phyloP scores from a whole-genome alignment of 257 asterid species.

The Buddleja alternifolia region DNA sequence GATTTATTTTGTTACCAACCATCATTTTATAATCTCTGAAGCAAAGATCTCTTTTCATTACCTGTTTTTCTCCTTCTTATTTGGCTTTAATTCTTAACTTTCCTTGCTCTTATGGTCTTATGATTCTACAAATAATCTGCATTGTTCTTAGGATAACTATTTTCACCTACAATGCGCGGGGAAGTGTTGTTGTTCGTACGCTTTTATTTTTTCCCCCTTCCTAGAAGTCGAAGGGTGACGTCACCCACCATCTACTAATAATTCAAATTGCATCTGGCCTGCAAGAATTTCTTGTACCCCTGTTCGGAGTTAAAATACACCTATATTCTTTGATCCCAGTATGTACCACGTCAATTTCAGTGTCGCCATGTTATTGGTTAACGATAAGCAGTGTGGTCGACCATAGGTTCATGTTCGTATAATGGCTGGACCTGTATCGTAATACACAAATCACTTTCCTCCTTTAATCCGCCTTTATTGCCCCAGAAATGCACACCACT shows the following conservation, averaged over 20 bases:
- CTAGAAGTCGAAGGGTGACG: not conserved
- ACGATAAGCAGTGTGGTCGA: not conserved
- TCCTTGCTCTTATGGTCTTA: slow-evolving; percentile 10
- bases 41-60: not conserved
- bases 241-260: no score
- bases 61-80: not conserved
- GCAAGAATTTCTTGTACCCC: not conserved
- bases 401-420: not conserved
- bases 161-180: not conserved
- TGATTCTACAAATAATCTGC: not conserved
- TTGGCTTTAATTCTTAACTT: not conserved
- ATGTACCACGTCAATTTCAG: not conserved
- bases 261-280: not conserved
- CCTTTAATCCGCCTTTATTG: no score
- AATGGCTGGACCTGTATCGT: not conserved
- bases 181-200: not conserved
- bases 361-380: slow-evolving; percentile 3
- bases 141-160: not conserved
- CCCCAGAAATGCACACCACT: no score
- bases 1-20: slow-evolving; percentile 3
- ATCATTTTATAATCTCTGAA: not conserved
- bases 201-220: not conserved
- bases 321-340: not conserved
- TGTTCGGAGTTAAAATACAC: not conserved
- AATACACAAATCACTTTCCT: not conserved